Base-by-base conservation (phyloP, 1,284 basidiomycete species). In the Cyathus pygmaeus region DNA sequence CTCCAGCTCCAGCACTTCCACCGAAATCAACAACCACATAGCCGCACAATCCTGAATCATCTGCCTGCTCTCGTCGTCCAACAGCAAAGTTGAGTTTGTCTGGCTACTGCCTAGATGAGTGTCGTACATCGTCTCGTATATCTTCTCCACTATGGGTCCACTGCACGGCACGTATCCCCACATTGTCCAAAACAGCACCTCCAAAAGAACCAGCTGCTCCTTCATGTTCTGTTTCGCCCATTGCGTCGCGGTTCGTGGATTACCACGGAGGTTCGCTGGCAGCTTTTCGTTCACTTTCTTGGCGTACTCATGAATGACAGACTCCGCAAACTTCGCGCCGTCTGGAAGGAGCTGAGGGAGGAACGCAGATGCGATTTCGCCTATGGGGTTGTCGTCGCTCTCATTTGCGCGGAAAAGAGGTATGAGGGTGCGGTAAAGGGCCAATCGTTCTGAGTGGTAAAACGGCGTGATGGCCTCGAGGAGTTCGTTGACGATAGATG, bases 121-220 rank as follows among this genome's bases (percentile, higher is more conserved):
- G 21, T 77, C 73, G 69, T 91, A 92, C 4, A 90, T 87, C 2
- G 87, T 81, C 59, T 89, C 82, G 71, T 90, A 89, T 30, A 95
- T 83, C 56, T 79, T 78, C 59, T 86, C 80, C 29, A 94, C 87
- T 59, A 91, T 74, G 2, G 82, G 76, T 2, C 90, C 91, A 39
- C 82, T 83, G 65, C 92, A 89, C 0, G 89, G 79, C 7, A 89
- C 86, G 61, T 89, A 89, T n/a, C 86, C 88, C 87, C 92, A 95
- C 86, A 94, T 89, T 3, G 89, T 84, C 86, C 93, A 94, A 73
- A 96, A 96, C 31, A 95, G 81, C 36, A 94, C 86, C 69, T 96
- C 95, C 50, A 96, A 79, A 24, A 95, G 74, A 9, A 90, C 88
- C 30, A 95, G 81, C 71, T 96, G 94, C 72, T 95, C 92, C 69